Base-by-base conservation (phyloP, 768 basidiomycete species). In the Termitomyces sp. region DNA sequence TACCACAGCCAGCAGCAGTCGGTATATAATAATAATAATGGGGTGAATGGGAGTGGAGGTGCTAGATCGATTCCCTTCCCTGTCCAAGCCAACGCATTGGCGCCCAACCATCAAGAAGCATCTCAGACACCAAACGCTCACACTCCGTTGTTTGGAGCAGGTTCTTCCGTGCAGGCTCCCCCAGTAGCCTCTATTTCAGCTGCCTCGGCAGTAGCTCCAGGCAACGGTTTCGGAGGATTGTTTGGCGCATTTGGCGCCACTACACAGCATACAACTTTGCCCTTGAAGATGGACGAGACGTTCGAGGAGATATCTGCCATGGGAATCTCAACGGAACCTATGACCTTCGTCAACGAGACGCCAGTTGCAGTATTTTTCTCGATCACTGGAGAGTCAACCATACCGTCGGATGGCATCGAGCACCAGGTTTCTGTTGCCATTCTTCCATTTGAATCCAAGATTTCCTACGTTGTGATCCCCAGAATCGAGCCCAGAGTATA, bases 361-460 rank as follows among this genome's bases (percentile, higher is more conserved):
- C 79, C 84, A 1, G 70, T 84, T 24, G 77, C 82, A 0, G 70
- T 80, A 16, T 76, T 79, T 0, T 86, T 79, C 58, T 66, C 75
- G 20, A 81, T 86, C 20, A 75, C 77, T 26, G 82, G 80, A 1
- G 64, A 69, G 6, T 76, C 79, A 0, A 78, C 73, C 20, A 77
- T 86, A 52, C 81, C 83, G 0, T 80, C 77, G 54, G 84, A 85
- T 64, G 80, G 80, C 0, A 68, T 75, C 6, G 71, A 77, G 20
- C 84, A 86, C 64, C 79, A 81, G 52, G 82, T 85, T 4, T 72
- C 78, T 18, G 71, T 86, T 40, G 79, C 82, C 0, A 65, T 76
- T 5, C 70, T 83, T 20, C 70, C 75, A 5, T 80, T 85, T 61
- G 72, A 79, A 22, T 72, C 77, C 0, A 69, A 70, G 47, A 69